phyloP scores from a whole-genome alignment of 495 filamentous ascomycete genomes.

The Extremus antarcticus region DNA sequence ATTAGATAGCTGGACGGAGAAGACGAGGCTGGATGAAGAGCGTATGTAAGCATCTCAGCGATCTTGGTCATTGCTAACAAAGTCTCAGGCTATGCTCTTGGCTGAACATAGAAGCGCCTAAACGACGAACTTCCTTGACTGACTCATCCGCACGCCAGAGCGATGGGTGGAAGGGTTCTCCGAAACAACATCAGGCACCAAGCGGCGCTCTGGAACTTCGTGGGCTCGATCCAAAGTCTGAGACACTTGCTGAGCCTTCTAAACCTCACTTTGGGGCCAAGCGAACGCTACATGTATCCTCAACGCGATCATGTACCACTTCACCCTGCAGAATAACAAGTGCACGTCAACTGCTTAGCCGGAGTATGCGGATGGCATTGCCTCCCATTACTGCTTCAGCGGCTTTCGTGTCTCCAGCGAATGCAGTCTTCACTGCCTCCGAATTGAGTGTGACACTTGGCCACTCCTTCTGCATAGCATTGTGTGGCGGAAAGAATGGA shows the following conservation, averaged over 20 bases:
- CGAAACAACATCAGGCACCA: too few relatives aligned
- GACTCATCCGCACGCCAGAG: too few relatives aligned
- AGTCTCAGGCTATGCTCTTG: slow-evolving; percentile 6
- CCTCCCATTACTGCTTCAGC: slow-evolving; percentile 27
- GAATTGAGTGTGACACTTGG: slow-evolving; percentile 72
- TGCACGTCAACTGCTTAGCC: slow-evolving; percentile 4
- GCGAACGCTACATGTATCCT: too few relatives aligned
- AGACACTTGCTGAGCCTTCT: too few relatives aligned
- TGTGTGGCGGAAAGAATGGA: slow-evolving; percentile 85
- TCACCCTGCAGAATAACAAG: not conserved
- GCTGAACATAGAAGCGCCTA: too few relatives aligned
- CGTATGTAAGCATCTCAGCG: slow-evolving; percentile 5
- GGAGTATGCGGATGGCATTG: slow-evolving; percentile 29
- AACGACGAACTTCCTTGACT: too few relatives aligned
- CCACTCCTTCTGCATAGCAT: slow-evolving; percentile 52
- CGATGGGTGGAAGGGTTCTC: too few relatives aligned
- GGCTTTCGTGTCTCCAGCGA: slow-evolving; percentile 40
- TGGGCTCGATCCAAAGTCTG: too few relatives aligned
- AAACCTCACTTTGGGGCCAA: too few relatives aligned
- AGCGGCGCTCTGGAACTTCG: too few relatives aligned
- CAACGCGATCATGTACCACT: too few relatives aligned
- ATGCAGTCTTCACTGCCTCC: slow-evolving; percentile 51
- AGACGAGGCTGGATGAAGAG: slow-evolving; percentile 77
- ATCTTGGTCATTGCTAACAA: not conserved
- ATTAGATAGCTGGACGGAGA: slow-evolving; percentile 64